These are phyloP conservation scores for Coemansia sp. DNA, from an alignment of 192 early-diverging fungal genomes.

Conservation along the genomic window DNA sequence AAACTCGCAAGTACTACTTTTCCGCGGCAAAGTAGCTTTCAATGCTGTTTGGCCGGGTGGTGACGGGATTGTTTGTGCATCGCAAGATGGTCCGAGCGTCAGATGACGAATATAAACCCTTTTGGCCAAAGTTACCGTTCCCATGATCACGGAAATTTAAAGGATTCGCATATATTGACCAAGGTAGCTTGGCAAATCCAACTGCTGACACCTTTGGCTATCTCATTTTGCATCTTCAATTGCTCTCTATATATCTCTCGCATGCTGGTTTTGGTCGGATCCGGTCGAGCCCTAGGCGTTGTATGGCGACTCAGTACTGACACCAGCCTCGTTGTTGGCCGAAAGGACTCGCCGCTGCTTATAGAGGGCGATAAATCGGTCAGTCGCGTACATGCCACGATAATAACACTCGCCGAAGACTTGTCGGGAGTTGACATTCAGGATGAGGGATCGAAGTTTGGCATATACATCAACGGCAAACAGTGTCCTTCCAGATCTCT, in stretches of 20 bases:
- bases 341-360: slow-evolving; percentile 32
- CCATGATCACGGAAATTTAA: background rate
- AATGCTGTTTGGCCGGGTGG: background rate
- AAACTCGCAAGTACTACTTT: background rate
- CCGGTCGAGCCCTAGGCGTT: slow-evolving; percentile 30
- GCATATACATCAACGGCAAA: slow-evolving; percentile 38
- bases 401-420: slow-evolving; percentile 10
- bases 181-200: background rate
- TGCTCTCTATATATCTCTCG: background rate
- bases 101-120: background rate
- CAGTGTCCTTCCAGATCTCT: slow-evolving; percentile 14
- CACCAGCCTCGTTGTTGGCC: slow-evolving; percentile 24
- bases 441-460: slow-evolving; percentile 51
- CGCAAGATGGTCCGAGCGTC: slow-evolving; percentile 4
- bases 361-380: slow-evolving; percentile 49
- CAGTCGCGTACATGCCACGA: slow-evolving; percentile 37
- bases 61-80: background rate
- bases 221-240: background rate
- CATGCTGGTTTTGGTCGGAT: slow-evolving; percentile 45
- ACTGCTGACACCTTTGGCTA: background rate
- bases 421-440: background rate
- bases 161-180: background rate
- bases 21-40: background rate
- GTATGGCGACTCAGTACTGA: slow-evolving; percentile 35
- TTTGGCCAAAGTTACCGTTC: no score